Evolutionary conservation across 805 yeast species (phyloP), one percentile per base, ranked within the genome.

Genomic region (Saccharomycopsis fermentans): DNA sequence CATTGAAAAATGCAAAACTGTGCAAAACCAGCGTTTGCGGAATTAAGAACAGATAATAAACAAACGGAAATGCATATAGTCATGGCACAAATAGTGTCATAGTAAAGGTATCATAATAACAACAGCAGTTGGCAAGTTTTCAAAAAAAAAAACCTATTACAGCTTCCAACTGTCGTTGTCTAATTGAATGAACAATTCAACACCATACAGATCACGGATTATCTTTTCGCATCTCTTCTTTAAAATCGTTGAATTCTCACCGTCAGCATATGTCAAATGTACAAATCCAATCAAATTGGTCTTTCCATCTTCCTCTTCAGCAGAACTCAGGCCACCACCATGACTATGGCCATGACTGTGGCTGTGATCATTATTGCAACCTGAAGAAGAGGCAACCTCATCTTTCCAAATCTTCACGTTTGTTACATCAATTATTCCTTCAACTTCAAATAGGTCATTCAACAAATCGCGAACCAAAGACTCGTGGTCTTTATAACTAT

Each of bases 371-470:
- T 51, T 27, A n/a, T 55, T 39, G 11, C 37, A 54, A 1, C 43
- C 52, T 17, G 35, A 19, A 6, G 50, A 43, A 21, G 50, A 43
- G 19, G 48, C 59, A 6, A 48, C 54, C 34, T 57, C 62, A 32
- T 62, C 64, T 54, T 92, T 88, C 98, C 98, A 92, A 70, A 92
- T 91, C 65, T 96, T 79, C 9, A 98, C 97, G 0, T 90, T 86
- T 0, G 95, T 82, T 66, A 89, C 90, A 0, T 96, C 84, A 55
- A 84, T 81, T 2, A 92, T 87, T 1, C 97, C 98, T 6, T 87
- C 84, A 21, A 63, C 58, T n/a, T 77, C 74, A 2, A 84, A 74
- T 3, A 91, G 75, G 58, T 88, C 92, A 62, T 82, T 81, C 51
- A 92, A 73, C 0, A 86, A 78, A 32, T 79, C 80, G 47, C 90